Base-by-base conservation (phyloP, 1,284 basidiomycete genomes). In the Irpex sp. region DNA sequence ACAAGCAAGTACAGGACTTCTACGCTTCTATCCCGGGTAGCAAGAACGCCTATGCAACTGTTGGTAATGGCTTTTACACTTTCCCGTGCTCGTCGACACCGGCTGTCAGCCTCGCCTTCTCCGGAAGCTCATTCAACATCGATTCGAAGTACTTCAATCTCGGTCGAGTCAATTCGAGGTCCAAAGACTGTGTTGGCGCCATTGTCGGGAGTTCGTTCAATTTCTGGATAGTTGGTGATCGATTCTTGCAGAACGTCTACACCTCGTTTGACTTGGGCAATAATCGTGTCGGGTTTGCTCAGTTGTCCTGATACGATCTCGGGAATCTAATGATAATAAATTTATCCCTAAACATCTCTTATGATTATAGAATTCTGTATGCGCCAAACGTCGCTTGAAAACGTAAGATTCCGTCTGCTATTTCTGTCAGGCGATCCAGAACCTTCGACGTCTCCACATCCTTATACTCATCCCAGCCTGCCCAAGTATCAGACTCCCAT, bases 11-110 rank as follows among this genome's bases (percentile, higher is more conserved):
- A 9, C 73, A 72, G 33, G 63, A 69, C 56, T 74, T 86, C 62
- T 85, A 83, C 70, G 68, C 67, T 31, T 60, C 69, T 26, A 79
- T 87, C 50, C 72, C 74, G 15, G 81, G 81, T 21, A 68, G 82
- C 57, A 63, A 68, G 61, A 67, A 74, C 58, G 76, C 76, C 21
- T 67, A 70, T 1, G 56, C 61, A 6, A 70, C 71, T 11, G 64
- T 75, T 35, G 75, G 75, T 1, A 62, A 67, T 47, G 80, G 80
- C 4, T 75, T 76, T 66, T 80, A 75, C 67, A 63, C 68, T 46
- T 70, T 80, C 58, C 81, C 81, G 3, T 84, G 82, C 63, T 60
- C 75, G 64, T 53, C 69, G 4, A 67, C 72, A 21, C 76, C 77
- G 0, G 61, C 68, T 4, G 66, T 82, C 43, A 76, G 74, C 60